Percentiles rank a stretch among this genome's conserved stretches.
Evolutionary conservation across 768 basidiomycete species (phyloP).

Genomic region (Fomitopsis serialis): DNA sequence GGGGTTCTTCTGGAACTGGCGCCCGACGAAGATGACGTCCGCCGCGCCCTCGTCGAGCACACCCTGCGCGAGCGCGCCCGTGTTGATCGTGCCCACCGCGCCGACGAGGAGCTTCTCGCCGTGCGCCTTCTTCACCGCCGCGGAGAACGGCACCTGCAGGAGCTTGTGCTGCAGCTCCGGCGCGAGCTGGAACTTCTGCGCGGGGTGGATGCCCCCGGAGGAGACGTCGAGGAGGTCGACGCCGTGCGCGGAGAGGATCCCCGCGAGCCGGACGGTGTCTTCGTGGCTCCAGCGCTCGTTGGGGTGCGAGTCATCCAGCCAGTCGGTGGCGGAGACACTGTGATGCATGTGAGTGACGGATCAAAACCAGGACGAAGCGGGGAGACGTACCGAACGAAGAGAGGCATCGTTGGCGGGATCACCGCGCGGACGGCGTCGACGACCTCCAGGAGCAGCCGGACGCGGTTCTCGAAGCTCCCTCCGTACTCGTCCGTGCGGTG

Average conservation of each 20-base stretch:
- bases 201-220: constrained; percentile 37
- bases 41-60: constrained; percentile 52
- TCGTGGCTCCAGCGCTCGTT: constrained; percentile 62
- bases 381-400: constrained; percentile 58
- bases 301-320: constrained; percentile 57
- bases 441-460: constrained; percentile 53
- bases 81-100: constrained; percentile 52
- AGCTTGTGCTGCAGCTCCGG: constrained; percentile 3
- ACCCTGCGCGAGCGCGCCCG: constrained; percentile 48
- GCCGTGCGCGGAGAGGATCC: constrained; percentile 55
- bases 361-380: too few relatives aligned
- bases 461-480: constrained; percentile 42
- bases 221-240: constrained; percentile 69
- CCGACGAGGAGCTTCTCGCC: constrained; percentile 42
- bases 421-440: constrained; percentile 55
- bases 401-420: constrained; percentile 56
- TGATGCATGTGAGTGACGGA: too few relatives aligned
- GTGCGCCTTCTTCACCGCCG: constrained; percentile 35
- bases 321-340: constrained; percentile 41
- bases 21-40: constrained; percentile 40
- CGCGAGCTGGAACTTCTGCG: constrained; percentile 41
- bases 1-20: constrained; percentile 57
- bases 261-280: constrained; percentile 58
- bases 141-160: constrained; percentile 16
- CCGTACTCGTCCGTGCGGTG: constrained; percentile 42